phyloP scores from a whole-genome alignment of 768 basidiomycete genomes.

The Phlegmacium glaucopus region DNA sequence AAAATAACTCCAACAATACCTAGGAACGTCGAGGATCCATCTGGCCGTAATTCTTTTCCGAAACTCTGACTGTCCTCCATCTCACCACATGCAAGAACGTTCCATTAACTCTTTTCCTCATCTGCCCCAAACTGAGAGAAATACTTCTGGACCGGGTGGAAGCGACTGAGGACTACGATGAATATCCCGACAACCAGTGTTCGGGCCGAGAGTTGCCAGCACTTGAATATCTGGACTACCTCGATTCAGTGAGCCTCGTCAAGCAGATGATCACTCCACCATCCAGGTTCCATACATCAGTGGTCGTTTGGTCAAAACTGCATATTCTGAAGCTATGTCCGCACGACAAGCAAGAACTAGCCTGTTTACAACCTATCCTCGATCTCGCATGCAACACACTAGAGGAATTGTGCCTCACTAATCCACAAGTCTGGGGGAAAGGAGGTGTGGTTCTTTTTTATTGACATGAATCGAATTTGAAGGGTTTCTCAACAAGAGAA shows the following conservation, averaged over 20 bases:
- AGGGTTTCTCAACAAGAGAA: background rate
- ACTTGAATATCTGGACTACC: conserved; percentile 1
- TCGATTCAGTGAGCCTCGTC: conserved; percentile 1
- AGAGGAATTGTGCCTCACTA: conserved; percentile 9
- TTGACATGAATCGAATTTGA: background rate
- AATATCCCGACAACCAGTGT: background rate
- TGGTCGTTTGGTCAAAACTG: conserved; percentile 6
- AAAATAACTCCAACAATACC: too few species aligned
- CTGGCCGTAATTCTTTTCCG: too few species aligned
- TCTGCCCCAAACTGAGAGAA: conserved; percentile 4
- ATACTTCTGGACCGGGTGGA: conserved; percentile 3
- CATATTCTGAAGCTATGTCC: conserved; percentile 1
- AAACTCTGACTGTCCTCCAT: too few species aligned
- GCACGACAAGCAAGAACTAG: conserved; percentile 1
- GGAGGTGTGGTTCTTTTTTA: background rate
- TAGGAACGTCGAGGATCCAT: too few species aligned
- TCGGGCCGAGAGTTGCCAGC: conserved; percentile 3
- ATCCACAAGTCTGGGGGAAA: too few species aligned
- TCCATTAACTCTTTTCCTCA: background rate
- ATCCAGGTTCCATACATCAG: background rate
- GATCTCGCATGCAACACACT: conserved; percentile 2
- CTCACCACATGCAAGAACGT: too few species aligned
- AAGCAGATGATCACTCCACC: conserved; percentile 4
- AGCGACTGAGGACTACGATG: background rate
- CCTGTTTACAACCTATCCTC: conserved; percentile 6